Conservation (phyloP, 768 basidiomycete genomes). For the Sporobolomyces roseus region DNA sequence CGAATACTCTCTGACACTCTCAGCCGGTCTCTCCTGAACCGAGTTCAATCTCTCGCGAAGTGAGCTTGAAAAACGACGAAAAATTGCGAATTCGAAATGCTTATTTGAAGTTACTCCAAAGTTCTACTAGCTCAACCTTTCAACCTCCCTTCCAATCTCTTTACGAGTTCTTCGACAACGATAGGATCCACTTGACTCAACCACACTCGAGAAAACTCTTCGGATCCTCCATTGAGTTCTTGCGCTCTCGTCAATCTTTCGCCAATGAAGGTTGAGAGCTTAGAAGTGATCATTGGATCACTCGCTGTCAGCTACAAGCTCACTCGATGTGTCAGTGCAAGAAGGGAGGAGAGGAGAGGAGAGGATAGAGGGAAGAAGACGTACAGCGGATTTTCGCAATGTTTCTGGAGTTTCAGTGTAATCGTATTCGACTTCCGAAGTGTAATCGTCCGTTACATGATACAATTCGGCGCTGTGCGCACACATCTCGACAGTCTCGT, state of each 20-base stretch:
- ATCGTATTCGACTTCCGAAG: slow-evolving; percentile 46
- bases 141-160: slow-evolving; percentile 36
- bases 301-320: slow-evolving; percentile 59
- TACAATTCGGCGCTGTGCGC: slow-evolving; percentile 35
- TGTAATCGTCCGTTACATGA: slow-evolving; percentile 32
- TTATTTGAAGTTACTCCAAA: no score
- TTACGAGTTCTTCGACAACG: slow-evolving; percentile 60
- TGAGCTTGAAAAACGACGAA: not conserved
- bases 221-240: slow-evolving; percentile 58
- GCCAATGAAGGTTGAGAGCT: slow-evolving; percentile 62
- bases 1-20: not conserved
- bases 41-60: no score
- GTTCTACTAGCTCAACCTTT: slow-evolving; percentile 8
- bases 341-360: not conserved
- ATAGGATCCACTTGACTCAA: slow-evolving; percentile 66
- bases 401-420: slow-evolving; percentile 71
- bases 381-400: slow-evolving; percentile 66
- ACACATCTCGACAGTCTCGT: not conserved
- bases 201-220: slow-evolving; percentile 60
- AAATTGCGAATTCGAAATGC: not conserved
- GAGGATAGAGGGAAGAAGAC: slow-evolving; percentile 33
- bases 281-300: slow-evolving; percentile 67
- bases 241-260: slow-evolving; percentile 64
- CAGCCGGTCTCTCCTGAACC: not conserved
- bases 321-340: not conserved